Evolutionary conservation across 768 basidiomycete genomes (phyloP), one percentile per base, ranked within the genome.

Genomic region (Omphalotus guepiniiformis): DNA sequence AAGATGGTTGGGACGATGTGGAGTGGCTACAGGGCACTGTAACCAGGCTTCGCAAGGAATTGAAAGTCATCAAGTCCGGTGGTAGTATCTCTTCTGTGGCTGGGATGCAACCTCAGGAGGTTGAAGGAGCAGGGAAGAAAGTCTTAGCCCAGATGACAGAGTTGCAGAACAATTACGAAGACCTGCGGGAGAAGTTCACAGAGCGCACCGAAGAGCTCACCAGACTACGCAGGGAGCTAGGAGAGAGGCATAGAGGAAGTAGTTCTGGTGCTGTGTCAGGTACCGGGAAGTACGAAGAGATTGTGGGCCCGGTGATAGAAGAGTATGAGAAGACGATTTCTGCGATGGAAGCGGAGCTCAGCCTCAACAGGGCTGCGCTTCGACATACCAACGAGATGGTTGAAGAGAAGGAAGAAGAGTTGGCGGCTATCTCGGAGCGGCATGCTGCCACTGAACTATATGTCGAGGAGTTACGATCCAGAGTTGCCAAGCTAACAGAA

Each of bases 1-100:
- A 99, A 68, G 91, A 93, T 44, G 96, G 96, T 9, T 99, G 96
- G 96, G 95, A 97, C 54, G 96, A 99, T 62, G 72, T 98, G 2
- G 94, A 97, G 61, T 95, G 96, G 85, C 68, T 99, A 36, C 96
- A 98, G 66, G 80, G 79, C 44, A 89, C 85, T 41, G 80, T 99
- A 34, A 71, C 80, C 25, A 84, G 92, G 52, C 69, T 99, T 40
- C 78, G 96, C 39, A 92, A 85, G 63, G 95, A 99, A 56, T 63
- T 97, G 50, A 91, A 92, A 59, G 61, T 63, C 5, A 61, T 95
- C 59, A 94, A 90, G 66, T 84, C 86, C 29, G 82, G 83, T 15
- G 3, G 52, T 58, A 44, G 50, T 54, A 49, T 58, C 25, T 23
- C 53, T 36, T 52, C 62, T 2, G 58, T 56, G 39, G 65, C 67